Conservation (phyloP, 768 basidiomycete species). For the Plicaturopsis crispa region DNA sequence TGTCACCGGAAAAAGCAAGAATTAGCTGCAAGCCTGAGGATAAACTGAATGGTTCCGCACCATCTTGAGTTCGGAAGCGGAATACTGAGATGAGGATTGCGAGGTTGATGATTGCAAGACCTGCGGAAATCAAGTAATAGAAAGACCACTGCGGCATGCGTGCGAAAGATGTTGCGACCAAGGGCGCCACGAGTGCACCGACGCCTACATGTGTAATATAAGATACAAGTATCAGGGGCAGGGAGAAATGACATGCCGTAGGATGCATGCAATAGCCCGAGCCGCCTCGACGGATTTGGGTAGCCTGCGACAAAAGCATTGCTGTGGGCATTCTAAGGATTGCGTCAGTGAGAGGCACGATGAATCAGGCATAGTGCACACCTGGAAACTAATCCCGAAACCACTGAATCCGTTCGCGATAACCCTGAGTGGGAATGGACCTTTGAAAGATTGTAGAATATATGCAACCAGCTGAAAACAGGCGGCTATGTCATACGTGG, state of each 20-base stretch:
- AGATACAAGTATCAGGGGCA: conserved; percentile 43
- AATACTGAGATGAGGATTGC: conserved; percentile 36
- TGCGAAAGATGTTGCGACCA: conserved; percentile 34
- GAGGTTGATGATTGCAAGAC: conserved; percentile 28
- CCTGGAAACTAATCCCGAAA: conserved; percentile 36
- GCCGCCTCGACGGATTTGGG: conserved; percentile 33
- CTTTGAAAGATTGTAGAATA: conserved; percentile 33
- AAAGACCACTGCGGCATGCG: conserved; percentile 28
- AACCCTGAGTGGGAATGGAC: conserved; percentile 45
- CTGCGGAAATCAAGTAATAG: conserved; percentile 32
- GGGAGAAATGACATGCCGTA: conserved; percentile 9
- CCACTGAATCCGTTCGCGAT: conserved; percentile 31
- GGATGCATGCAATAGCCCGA: background rate
- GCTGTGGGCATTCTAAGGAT: conserved; percentile 2
- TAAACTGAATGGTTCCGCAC: conserved; percentile 14
- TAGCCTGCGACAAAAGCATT: conserved; percentile 38
- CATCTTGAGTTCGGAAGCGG: conserved; percentile 41
- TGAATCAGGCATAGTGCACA: conserved; percentile 7
- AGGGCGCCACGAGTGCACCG: conserved; percentile 32
- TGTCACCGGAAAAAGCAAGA: conserved; percentile 8
- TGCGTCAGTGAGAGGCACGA: background rate
- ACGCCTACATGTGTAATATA: conserved; percentile 24
- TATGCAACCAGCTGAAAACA: conserved; percentile 34
- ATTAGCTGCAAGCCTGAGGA: background rate
- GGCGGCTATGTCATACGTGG: conserved; percentile 23